Evolutionary conservation across 106 monocot genomes (phyloP).

Genomic region (Allium fistulosum): DNA sequence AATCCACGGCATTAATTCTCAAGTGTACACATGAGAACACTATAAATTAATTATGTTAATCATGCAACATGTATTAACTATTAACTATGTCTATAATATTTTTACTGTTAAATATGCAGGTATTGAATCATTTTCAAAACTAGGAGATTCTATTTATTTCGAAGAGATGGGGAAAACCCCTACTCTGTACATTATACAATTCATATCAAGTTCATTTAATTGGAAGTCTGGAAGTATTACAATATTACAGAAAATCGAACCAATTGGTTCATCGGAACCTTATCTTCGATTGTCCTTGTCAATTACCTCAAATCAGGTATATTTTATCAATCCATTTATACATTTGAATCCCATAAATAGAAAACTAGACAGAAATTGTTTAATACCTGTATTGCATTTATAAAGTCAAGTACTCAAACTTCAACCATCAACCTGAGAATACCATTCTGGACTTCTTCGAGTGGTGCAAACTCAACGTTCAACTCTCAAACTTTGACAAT

Average conservation of each 20-base stretch:
- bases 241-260: constrained; percentile 33
- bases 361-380: background rate
- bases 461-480: constrained; percentile 37
- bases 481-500: constrained; percentile 31
- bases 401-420: constrained; percentile 20
- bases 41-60: background rate
- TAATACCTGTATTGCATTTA: background rate
- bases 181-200: constrained; percentile 61
- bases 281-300: constrained; percentile 35
- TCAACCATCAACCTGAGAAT: constrained; percentile 59
- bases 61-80: background rate
- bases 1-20: background rate
- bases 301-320: constrained; percentile 52
- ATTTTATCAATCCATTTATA: background rate
- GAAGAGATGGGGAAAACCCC: constrained; percentile 50
- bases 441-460: constrained; percentile 57
- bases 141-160: constrained; percentile 84
- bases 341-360: background rate
- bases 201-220: constrained; percentile 56
- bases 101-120: constrained; percentile 19
- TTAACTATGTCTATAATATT: background rate
- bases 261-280: constrained; percentile 35
- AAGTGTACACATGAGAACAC: background rate
- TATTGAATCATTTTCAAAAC: constrained; percentile 80
- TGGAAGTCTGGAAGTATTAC: constrained; percentile 55